Percentiles rank a stretch among this genome's conserved stretches.
Evolutionary conservation across 208 protist genomes (phyloP).

Genomic region (Crithidia brevicula): DNA sequence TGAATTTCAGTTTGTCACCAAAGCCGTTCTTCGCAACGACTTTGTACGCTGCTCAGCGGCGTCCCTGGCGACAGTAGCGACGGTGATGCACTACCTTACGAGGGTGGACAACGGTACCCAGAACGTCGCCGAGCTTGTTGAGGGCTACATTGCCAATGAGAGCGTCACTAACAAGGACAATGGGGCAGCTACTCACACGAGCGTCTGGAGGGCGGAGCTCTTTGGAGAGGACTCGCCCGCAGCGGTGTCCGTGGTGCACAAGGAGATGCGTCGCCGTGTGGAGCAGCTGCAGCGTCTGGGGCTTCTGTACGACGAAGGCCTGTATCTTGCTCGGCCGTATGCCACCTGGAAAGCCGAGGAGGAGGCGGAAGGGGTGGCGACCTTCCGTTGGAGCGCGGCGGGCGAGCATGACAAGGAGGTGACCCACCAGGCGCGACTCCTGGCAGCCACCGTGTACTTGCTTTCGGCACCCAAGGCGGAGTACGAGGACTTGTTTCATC

Average conservation of each 20-base stretch:
- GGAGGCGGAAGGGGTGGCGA: slow-evolving; percentile 13
- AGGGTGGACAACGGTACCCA: not conserved
- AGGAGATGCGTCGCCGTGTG: slow-evolving; percentile 48
- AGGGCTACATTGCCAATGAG: not conserved
- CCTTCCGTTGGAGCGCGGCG: slow-evolving; percentile 22
- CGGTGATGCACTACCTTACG: slow-evolving; percentile 20
- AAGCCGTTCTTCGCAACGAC: slow-evolving; percentile 54
- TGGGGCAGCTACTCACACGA: not conserved
- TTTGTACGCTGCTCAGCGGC: slow-evolving; percentile 59
- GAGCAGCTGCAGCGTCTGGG: slow-evolving; percentile 78
- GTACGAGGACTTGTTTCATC: slow-evolving; percentile 42
- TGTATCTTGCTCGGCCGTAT: slow-evolving; percentile 64
- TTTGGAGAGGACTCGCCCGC: slow-evolving; percentile 9
- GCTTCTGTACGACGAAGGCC: slow-evolving; percentile 82
- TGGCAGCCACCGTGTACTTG: slow-evolving; percentile 27
- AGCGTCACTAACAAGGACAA: not conserved
- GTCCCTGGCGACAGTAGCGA: slow-evolving; percentile 27
- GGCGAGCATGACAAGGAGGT: slow-evolving; percentile 35
- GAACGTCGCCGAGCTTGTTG: not conserved
- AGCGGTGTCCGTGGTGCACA: not conserved
- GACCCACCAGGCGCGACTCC: slow-evolving; percentile 39
- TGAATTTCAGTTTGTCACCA: slow-evolving; percentile 87
- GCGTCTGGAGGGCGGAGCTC: slow-evolving; percentile 11
- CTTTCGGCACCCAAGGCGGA: slow-evolving; percentile 14
- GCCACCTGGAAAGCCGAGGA: slow-evolving; percentile 29